Evolutionary conservation across 1,284 basidiomycete species (phyloP).

Genomic region (Sanghuangporus baumii): DNA sequence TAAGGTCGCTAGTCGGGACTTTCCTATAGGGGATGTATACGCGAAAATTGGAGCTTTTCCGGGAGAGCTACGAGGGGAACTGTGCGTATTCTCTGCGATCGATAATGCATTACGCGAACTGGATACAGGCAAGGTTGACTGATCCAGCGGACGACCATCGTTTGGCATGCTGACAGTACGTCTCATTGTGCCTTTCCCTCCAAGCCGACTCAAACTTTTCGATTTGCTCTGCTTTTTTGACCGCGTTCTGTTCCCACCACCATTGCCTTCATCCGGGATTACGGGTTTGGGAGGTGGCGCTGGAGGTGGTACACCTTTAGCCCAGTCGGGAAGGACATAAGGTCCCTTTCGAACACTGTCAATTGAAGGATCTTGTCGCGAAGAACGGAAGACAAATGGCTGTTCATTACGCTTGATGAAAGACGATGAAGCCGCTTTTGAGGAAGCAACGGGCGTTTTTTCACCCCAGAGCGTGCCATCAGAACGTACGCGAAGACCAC

Average conservation of each 20-base stretch:
- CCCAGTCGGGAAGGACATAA: constrained; percentile 17
- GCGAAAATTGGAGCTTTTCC: constrained; percentile 13
- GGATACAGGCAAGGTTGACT: neutral
- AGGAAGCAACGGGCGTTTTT: neutral
- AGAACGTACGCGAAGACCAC: constrained; percentile 13
- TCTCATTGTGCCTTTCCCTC: constrained; percentile 4
- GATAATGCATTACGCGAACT: neutral
- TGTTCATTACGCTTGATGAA: neutral
- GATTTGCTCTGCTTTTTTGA: constrained; percentile 11
- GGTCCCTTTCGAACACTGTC: constrained; percentile 11
- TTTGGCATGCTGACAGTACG: neutral
- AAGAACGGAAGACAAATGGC: constrained; percentile 4
- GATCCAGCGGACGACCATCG: neutral
- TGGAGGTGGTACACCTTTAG: constrained; percentile 12
- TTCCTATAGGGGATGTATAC: constrained; percentile 14
- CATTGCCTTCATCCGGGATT: neutral
- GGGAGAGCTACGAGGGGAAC: neutral
- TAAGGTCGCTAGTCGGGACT: constrained; percentile 1
- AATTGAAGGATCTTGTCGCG: neutral
- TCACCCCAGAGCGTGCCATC: constrained; percentile 6
- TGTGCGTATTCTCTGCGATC: neutral
- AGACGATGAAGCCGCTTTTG: neutral
- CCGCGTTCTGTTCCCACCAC: neutral
- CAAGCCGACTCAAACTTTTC: constrained; percentile 11
- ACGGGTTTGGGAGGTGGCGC: neutral